These are phyloP conservation scores for Teunomyces kruisii DNA, from an alignment of 805 yeast species.

Conservation along the genomic window DNA sequence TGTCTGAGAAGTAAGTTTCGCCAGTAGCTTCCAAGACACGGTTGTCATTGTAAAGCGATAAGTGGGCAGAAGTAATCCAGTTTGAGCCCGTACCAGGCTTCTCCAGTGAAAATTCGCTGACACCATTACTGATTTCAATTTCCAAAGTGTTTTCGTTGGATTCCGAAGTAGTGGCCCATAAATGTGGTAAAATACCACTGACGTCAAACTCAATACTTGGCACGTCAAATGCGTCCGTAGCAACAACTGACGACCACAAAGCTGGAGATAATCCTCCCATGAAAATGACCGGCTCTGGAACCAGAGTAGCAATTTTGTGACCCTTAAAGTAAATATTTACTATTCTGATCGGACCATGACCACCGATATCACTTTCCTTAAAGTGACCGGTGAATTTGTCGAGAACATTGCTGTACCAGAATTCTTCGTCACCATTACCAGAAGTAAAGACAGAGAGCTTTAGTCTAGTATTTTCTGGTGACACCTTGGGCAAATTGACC, in stretches of 20 bases:
- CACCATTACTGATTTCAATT: slow-evolving; percentile 55
- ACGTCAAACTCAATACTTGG: slow-evolving; percentile 69
- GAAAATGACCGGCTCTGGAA: slow-evolving; percentile 73
- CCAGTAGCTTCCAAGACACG: slow-evolving; percentile 42
- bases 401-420: slow-evolving; percentile 70
- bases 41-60: slow-evolving; percentile 53
- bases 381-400: slow-evolving; percentile 48
- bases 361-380: slow-evolving; percentile 38
- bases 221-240: slow-evolving; percentile 70
- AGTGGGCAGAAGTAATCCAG: slow-evolving; percentile 61
- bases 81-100: slow-evolving; percentile 38
- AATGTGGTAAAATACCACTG: slow-evolving; percentile 64
- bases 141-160: slow-evolving; percentile 31
- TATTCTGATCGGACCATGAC: slow-evolving; percentile 73
- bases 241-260: slow-evolving; percentile 79
- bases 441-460: slow-evolving; percentile 60
- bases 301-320: slow-evolving; percentile 54
- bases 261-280: slow-evolving; percentile 83
- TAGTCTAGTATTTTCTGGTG: slow-evolving; percentile 59
- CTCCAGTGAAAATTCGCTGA: slow-evolving; percentile 29
- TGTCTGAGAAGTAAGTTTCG: slow-evolving; percentile 23
- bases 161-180: slow-evolving; percentile 46
- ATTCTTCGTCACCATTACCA: slow-evolving; percentile 80
- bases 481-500: slow-evolving; percentile 44
- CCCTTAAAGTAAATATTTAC: slow-evolving; percentile 64